phyloP scores from a whole-genome alignment of 23 red algal species.

The Porphyridium purpureum region DNA sequence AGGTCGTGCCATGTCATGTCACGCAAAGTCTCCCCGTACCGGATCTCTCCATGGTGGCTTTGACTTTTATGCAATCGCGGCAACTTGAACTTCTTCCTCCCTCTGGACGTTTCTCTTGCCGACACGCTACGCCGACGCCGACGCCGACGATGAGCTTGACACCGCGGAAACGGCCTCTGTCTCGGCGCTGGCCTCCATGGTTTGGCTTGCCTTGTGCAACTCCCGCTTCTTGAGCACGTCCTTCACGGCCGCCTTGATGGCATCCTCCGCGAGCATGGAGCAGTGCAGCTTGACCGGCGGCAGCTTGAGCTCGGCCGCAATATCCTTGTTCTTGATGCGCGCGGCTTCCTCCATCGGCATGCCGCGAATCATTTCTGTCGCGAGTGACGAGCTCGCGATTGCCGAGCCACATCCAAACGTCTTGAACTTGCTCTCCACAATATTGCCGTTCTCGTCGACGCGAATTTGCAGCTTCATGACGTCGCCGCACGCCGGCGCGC shows the following conservation, averaged over 20 bases:
- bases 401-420: conserved; percentile 95
- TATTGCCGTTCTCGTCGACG: conserved; percentile 69
- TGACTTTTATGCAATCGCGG: no score
- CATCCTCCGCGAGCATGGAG: conserved; percentile 96
- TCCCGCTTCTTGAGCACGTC: conserved; percentile 73
- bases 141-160: no score
- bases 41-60: no score
- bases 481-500: conserved; percentile 94
- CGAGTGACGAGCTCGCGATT: conserved; percentile 85
- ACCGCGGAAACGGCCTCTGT: no score
- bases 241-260: conserved; percentile 81
- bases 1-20: no score
- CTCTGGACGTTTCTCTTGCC: no score
- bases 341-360: conserved; percentile 61
- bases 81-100: no score
- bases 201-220: not conserved
- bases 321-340: conserved; percentile 77
- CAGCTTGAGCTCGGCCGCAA: conserved; percentile 79
- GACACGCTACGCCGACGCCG: no score
- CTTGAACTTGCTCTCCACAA: conserved; percentile 84
- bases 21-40: no score
- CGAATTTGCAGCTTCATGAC: conserved; percentile 97
- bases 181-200: not conserved
- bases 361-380: conserved; percentile 80
- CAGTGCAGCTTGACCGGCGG: conserved; percentile 97